A percentile compares a stretch with the other conserved stretches of the same genome.
Evolutionary conservation across 2,329 filamentous ascomycete species (phyloP).

Genomic region (Xylariales sp.): DNA sequence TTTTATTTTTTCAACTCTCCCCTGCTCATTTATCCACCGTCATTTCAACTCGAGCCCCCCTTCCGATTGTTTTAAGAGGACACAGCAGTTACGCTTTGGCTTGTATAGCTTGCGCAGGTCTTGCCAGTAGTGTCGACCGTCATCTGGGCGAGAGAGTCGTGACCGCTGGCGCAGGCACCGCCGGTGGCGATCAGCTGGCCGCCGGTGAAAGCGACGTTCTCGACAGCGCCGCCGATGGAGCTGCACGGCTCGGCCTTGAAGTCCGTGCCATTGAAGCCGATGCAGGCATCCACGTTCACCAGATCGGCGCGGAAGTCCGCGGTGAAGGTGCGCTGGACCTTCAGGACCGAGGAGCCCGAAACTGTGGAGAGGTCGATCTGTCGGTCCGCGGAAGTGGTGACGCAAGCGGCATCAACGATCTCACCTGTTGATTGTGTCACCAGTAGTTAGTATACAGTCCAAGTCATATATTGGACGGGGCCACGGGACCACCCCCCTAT

Average conservation of each 20-base stretch:
- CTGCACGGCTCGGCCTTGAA: conserved; percentile 32
- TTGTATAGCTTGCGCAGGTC: conserved; percentile 25
- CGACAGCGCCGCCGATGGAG: conserved; percentile 11
- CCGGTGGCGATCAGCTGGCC: conserved; percentile 20
- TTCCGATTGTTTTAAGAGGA: no score
- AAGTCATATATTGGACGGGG: no score
- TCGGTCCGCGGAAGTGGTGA: conserved; percentile 30
- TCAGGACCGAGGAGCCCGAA: conserved; percentile 24
- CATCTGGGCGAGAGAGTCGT: conserved; percentile 26
- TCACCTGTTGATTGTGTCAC: conserved; percentile 29
- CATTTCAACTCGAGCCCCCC: no score
- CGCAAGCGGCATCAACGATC: conserved; percentile 36
- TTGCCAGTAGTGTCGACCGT: conserved; percentile 21
- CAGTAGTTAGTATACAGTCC: no score
- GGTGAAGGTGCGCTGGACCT: conserved; percentile 31
- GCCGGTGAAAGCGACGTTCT: conserved; percentile 22
- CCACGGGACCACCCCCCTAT: no score
- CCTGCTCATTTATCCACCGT: no score
- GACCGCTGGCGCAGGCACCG: conserved; percentile 29
- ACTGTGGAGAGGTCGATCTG: conserved; percentile 32
- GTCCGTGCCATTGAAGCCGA: conserved; percentile 33
- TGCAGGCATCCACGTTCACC: conserved; percentile 29
- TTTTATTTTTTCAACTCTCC: no score
- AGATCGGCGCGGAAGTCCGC: conserved; percentile 33
- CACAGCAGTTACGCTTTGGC: conserved; percentile 19